Evolutionary conservation across 768 basidiomycete species (phyloP), one percentile per base, ranked within the genome.

Genomic region (Steccherinum ochraceum): DNA sequence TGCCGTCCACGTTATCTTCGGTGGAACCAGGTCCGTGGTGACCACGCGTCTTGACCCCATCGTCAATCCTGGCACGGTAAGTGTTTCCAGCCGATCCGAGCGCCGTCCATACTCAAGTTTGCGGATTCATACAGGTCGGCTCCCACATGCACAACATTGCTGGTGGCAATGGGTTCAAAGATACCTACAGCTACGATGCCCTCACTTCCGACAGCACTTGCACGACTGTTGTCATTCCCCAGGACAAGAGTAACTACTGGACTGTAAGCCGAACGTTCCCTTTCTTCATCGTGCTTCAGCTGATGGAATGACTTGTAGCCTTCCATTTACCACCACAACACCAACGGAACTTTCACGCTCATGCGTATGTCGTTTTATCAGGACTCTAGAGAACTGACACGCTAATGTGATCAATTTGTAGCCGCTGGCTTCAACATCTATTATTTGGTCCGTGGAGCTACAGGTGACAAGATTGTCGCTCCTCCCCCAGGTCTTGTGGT

Each of bases 231-330:
- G 40, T 48, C n/a, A 30, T 57, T 1, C 53, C 52, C 4, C 42
- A 51, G 39, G 56, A 57, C 30, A 26, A 51, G 10, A 57, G 56
- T 21, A 57, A 57, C 27, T 57, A 57, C 40, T 57, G 56, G 56
- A 52, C 52, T 24, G 56, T 57, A 48, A 2, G 56, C 43, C 13
- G 39, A 25, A n/a, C n/a, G n/a, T n/a, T n/a, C n/a, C n/a, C n/a
- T n/a, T 16, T 26, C 19, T 35, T 21, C 2, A 5, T 46, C 16
- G 23, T 24, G 21, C 25, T 7, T 46, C 45, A 12, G 24, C 21
- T 19, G 13, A 23, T 24, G 7, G 24, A 12, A 46, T 46, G 7
- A 7, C 18, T 43, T 24, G 11, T 44, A 57, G 56, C 56, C 56
- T 4, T 41, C 43, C 12, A 24, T 51, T 25, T 57, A 54, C 47